Evolutionary conservation across 495 filamentous ascomycete genomes (phyloP), one percentile per base, ranked within the genome.

Genomic region (Letharia columbiana): DNA sequence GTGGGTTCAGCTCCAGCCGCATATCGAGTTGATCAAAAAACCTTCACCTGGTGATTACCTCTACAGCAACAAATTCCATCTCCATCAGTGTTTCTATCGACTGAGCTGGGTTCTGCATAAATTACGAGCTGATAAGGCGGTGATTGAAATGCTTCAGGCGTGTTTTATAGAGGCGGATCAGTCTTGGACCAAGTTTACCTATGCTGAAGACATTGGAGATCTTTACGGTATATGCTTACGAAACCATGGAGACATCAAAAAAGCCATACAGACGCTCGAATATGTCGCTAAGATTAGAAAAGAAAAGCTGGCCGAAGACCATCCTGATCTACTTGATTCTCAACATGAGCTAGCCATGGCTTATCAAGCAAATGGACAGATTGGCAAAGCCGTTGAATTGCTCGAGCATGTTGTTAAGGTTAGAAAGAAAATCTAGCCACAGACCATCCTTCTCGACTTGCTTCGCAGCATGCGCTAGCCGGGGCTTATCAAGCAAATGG

Each of bases 1-100:
- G 52, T 56, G 52, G 52, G 52, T 35, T 13, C 52, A 56, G 52
- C 52, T 56, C 52, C 52, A 56, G 52, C 52, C 52, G 35, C 52
- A 56, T 56, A 35, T 56, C 31, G 52, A 56, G 31, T 56, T 3
- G 18, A 35, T 56, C 15, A 35, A 33, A 35, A 10, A 33, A 1
- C 2, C 8, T 17, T 2, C 31, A 35, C 28, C 52, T 35, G 52
- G 4, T 35, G 31, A 56, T 15, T 35, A 20, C 15, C n/a, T 54
- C 23, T 2, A 33, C 50, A 15, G 31, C 31, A 18, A 33, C 52
- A 3, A 17, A 33, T 35, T 56, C 6, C 11, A 56, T 33, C 31
- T 56, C 4, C 52, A 56, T 20, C 52, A 56, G 31, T 56, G 2
- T 18, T 56, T 33, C 15, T 56, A 11, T 35, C 52, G 52, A 56